phyloP scores from a whole-genome alignment of 2,329 filamentous ascomycete genomes.

The Colletotrichum sp. region DNA sequence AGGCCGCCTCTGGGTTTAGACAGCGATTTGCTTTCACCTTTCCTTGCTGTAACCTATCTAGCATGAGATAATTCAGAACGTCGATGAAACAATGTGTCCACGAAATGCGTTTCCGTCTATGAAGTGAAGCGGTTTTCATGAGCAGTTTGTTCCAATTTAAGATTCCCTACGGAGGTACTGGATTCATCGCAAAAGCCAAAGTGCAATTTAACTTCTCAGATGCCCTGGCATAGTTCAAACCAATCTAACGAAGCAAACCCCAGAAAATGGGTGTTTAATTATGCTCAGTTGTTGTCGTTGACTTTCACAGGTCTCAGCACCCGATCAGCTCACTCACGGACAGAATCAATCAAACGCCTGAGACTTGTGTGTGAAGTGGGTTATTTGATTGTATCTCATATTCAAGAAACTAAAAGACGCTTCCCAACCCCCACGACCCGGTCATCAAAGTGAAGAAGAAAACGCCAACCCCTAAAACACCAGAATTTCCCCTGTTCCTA shows the following conservation, averaged over 20 bases:
- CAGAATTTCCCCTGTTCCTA: background rate
- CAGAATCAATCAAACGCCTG: background rate
- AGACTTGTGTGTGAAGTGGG: background rate
- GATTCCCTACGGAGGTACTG: background rate
- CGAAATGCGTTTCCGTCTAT: background rate
- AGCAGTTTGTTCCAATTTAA: background rate
- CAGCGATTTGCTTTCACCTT: conserved; percentile 15
- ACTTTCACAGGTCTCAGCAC: background rate
- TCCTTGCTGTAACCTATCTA: background rate
- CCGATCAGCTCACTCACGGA: background rate
- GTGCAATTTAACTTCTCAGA: background rate
- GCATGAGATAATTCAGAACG: background rate
- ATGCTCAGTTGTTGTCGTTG: background rate
- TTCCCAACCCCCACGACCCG: background rate
- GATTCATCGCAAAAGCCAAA: background rate
- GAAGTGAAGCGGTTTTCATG: background rate
- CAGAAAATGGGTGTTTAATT: background rate
- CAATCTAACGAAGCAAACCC: background rate
- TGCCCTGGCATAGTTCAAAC: background rate
- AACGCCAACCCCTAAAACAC: background rate
- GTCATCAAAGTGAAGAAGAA: background rate
- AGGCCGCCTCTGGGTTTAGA: background rate
- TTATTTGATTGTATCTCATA: background rate
- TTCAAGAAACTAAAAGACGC: background rate
- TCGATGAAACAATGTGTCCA: background rate